phyloP scores from a whole-genome alignment of 2,329 filamentous ascomycete genomes.

The Rutstroemia sydowiana region DNA sequence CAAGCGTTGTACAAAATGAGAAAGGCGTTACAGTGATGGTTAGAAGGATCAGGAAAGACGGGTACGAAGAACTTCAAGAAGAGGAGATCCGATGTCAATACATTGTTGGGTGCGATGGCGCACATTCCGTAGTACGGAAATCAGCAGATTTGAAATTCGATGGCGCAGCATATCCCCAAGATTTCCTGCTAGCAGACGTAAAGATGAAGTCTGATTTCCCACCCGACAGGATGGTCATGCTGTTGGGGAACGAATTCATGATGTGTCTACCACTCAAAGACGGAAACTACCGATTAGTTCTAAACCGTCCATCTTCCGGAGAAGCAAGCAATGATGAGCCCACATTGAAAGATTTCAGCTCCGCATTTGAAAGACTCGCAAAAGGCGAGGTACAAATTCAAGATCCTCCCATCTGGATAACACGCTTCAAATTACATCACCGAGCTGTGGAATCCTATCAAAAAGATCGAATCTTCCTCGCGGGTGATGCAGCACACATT shows the following conservation, averaged over 20 bases:
- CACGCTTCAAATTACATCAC: conserved; percentile 40
- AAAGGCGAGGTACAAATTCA: conserved; percentile 18
- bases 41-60: conserved; percentile 11
- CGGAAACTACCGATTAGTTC: conserved; percentile 27
- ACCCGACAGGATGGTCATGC: conserved; percentile 11
- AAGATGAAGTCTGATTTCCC: conserved; percentile 23
- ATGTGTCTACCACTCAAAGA: conserved; percentile 30
- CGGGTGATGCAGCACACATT: conserved; percentile 33
- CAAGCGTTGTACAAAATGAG: conserved; percentile 27
- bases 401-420: conserved; percentile 34
- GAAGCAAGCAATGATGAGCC: conserved; percentile 14
- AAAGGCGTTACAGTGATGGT: conserved; percentile 27
- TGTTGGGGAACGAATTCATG: conserved; percentile 33
- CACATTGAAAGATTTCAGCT: conserved; percentile 31
- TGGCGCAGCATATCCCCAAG: conserved; percentile 36
- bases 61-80: conserved; percentile 17
- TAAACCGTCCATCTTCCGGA: conserved; percentile 12
- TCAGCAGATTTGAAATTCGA: conserved; percentile 34
- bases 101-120: conserved; percentile 46
- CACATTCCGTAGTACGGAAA: conserved; percentile 41
- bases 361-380: conserved; percentile 26
- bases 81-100: conserved; percentile 34
- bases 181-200: conserved; percentile 39
- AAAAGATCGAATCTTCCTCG: conserved; percentile 32
- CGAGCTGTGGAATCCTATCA: conserved; percentile 37